Conservation (phyloP, 495 filamentous ascomycete species). For the Hypoxylon fragiforme region DNA sequence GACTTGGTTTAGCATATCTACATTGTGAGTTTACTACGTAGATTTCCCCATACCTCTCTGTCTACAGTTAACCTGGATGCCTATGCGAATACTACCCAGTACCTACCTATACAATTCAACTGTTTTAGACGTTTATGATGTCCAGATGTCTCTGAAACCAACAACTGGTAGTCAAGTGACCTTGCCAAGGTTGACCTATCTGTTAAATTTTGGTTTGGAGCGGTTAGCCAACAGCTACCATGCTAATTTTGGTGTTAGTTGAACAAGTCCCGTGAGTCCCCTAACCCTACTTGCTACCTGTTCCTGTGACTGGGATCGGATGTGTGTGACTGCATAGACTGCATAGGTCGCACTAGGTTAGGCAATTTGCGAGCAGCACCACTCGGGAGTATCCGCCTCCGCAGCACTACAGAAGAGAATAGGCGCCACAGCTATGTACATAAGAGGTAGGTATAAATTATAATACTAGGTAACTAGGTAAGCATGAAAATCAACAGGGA, state of each 20-base stretch:
- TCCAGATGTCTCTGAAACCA: slow-evolving; percentile 13
- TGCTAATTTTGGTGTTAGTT: slow-evolving; percentile 24
- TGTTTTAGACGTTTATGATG: no score
- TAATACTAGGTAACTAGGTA: slow-evolving; percentile 3
- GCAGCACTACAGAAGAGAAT: slow-evolving; percentile 12
- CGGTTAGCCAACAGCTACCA: slow-evolving; percentile 11
- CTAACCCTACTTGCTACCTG: slow-evolving; percentile 13
- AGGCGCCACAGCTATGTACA: slow-evolving; percentile 16
- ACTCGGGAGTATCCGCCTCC: slow-evolving; percentile 33
- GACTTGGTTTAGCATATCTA: slow-evolving; percentile 15
- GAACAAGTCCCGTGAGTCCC: slow-evolving; percentile 36
- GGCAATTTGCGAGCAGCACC: slow-evolving; percentile 32
- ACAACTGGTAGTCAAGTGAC: slow-evolving; percentile 34
- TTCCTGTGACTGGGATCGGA: slow-evolving; percentile 37
- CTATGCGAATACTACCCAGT: no score
- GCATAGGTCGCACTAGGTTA: no score
- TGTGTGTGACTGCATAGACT: slow-evolving; percentile 42
- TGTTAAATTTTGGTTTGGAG: slow-evolving; percentile 7
- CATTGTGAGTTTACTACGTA: no score
- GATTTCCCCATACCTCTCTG: no score
- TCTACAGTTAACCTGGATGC: no score
- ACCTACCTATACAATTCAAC: no score
- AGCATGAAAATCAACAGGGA: slow-evolving; percentile 13
- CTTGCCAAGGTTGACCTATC: slow-evolving; percentile 15
- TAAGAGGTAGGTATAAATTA: background rate